A percentile compares a stretch with the other conserved stretches of the same genome.
Evolutionary conservation across 1,139 yeast genomes (phyloP).

Genomic region (Zygosaccharomyces sapae): DNA sequence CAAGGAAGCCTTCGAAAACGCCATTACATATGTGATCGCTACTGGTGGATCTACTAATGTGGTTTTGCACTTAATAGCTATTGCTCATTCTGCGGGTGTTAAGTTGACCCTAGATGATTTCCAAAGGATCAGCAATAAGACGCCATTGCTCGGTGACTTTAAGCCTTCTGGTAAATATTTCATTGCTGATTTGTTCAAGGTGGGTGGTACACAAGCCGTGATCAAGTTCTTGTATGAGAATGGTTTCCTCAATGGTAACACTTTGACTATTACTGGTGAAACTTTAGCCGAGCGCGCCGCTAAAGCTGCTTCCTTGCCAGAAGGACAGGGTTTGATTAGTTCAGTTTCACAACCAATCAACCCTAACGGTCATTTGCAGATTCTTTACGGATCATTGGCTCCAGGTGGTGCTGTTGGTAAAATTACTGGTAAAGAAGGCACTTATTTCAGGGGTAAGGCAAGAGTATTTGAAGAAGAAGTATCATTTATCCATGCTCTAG

Average conservation of each 20-base stretch:
- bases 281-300: constrained; percentile 83
- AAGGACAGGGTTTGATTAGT: constrained; percentile 75
- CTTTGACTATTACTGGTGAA: constrained; percentile 89
- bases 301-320: constrained; percentile 51
- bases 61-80: constrained; percentile 87
- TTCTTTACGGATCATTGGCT: constrained; percentile 86
- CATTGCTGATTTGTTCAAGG: constrained; percentile 87
- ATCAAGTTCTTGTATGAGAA: constrained; percentile 79
- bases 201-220: constrained; percentile 98
- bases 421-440: constrained; percentile 98
- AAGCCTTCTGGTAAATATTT: constrained; percentile 96
- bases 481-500: constrained; percentile 82
- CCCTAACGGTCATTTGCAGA: constrained; percentile 88
- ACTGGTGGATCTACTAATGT: constrained; percentile 99
- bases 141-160: constrained; percentile 93
- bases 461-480: constrained; percentile 85
- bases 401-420: constrained; percentile 98
- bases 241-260: constrained; percentile 80
- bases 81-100: constrained; percentile 86
- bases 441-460: constrained; percentile 87
- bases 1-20: constrained; percentile 85
- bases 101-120: constrained; percentile 88
- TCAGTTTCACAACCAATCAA: constrained; percentile 80
- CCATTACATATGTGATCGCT: constrained; percentile 87
- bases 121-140: constrained; percentile 88